phyloP scores from a whole-genome alignment of 495 filamentous ascomycete genomes.

The Lasiosphaeria ovina region DNA sequence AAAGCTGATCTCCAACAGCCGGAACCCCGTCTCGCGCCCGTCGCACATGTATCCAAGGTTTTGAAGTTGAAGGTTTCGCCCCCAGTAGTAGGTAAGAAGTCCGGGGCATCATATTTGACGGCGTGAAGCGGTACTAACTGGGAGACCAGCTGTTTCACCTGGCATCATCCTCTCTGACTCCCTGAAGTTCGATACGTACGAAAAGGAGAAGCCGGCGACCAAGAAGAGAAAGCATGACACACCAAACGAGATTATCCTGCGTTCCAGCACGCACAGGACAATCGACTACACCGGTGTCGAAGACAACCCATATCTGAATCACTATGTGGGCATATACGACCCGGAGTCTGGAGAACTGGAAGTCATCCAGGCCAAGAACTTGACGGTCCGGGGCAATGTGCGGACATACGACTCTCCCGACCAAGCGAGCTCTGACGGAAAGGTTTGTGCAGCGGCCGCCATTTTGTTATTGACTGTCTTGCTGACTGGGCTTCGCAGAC shows the following conservation, averaged over 20 bases:
- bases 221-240: constrained; percentile 42
- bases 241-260: constrained; percentile 63
- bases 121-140: constrained; percentile 5
- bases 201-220: constrained; percentile 49
- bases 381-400: constrained; percentile 66
- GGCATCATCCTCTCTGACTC: constrained; percentile 59
- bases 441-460: constrained; percentile 34
- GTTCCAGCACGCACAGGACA: constrained; percentile 71
- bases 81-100: constrained; percentile 62
- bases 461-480: not conserved
- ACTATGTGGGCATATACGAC: constrained; percentile 87
- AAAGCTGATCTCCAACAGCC: constrained; percentile 55
- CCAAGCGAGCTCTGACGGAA: constrained; percentile 40
- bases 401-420: constrained; percentile 48
- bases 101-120: not conserved
- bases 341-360: constrained; percentile 68
- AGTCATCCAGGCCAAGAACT: constrained; percentile 70
- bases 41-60: constrained; percentile 25
- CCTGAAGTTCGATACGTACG: constrained; percentile 62
- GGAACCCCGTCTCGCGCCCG: constrained; percentile 6
- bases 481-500: constrained; percentile 44
- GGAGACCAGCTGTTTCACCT: constrained; percentile 60
- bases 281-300: constrained; percentile 82
- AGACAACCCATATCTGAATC: constrained; percentile 66
- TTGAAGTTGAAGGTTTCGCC: constrained; percentile 56